Base-by-base conservation (phyloP, 192 early-diverging fungal species). In the Rhizophlyctis rosea region DNA sequence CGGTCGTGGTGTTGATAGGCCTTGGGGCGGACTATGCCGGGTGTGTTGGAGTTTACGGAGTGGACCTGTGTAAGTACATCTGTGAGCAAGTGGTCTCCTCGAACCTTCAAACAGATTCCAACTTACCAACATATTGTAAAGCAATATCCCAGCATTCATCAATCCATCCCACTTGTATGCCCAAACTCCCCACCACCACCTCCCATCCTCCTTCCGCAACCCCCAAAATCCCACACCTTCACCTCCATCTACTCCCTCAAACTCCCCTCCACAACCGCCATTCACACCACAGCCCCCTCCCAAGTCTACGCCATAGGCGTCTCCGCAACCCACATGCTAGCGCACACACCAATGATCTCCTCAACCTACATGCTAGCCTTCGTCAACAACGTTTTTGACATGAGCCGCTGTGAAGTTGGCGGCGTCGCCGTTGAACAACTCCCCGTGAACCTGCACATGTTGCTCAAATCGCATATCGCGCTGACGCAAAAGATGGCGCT, bases 341-440 rank as follows among this genome's bases (percentile, higher is more conserved):
- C 39, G 11, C 59, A 49, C 18, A 54, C 69, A 0, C 68, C 68
- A 16, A 62, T 30, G 9, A 35, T 71, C 23, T 73, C 62, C 4
- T 66, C 69, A 16, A 52, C 68, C 34, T 66, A 71, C 49, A 71
- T 71, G 69, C 57, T 67, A 11, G 70, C 62, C 21, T 44, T 71
- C 30, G 50, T 67, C 24, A 71, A 71, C 25, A 64, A 71, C 35
- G 48, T 62, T 0, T 53, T 71, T 1, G 69, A 71, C 1, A 53
- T 71, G 49, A 64, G 65, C 9, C 33, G 58, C 18, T 61, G 58
- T 31, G 69, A 71, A 34, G 63, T 56, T 14, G 63, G 62, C 14
- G 25, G 58, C 1, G 61, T 66, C 44, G 28, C 47, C 18, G 32
- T 71, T 24, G 35, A 63, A 18, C n/a, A 31, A 13, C 11, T 62